Percentiles rank a stretch among this genome's conserved stretches.
phyloP scores from a whole-genome alignment of 2,329 filamentous ascomycete species.

The Calonectria leucothoes region DNA sequence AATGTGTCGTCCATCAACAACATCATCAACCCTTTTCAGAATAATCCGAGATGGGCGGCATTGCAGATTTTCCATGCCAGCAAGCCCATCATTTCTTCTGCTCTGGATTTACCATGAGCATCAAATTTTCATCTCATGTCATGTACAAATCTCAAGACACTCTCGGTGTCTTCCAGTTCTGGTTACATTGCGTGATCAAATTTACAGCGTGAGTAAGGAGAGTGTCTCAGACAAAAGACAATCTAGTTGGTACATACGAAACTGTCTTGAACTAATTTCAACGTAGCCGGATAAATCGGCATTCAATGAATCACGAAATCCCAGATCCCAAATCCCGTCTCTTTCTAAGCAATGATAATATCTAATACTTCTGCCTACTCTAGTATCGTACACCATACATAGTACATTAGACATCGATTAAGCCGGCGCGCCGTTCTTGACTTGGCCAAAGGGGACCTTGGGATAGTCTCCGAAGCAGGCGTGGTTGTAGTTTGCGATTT shows the following conservation, averaged over 20 bases:
- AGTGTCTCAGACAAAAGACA: background rate
- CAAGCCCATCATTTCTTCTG: background rate
- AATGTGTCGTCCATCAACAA: too few relatives aligned
- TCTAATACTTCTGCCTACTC: background rate
- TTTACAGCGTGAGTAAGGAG: background rate
- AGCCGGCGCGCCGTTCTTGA: slow-evolving; percentile 52
- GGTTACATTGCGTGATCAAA: background rate
- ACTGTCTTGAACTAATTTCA: background rate
- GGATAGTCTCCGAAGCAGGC: slow-evolving; percentile 71
- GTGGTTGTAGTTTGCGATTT: slow-evolving; percentile 70
- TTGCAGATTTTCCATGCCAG: slow-evolving; percentile 31
- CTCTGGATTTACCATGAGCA: background rate
- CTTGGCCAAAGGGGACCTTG: slow-evolving; percentile 50
- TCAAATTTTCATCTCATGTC: background rate
- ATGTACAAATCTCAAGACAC: background rate
- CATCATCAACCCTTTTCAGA: too few relatives aligned
- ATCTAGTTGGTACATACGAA: background rate
- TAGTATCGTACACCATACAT: slow-evolving; percentile 9
- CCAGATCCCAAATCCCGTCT: background rate
- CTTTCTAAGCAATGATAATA: background rate
- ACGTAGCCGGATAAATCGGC: background rate
- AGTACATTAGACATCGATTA: slow-evolving; percentile 15
- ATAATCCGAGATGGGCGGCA: too few relatives aligned
- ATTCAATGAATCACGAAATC: background rate
- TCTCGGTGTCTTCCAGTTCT: background rate